Conservation (phyloP, 2,329 filamentous ascomycete species). For the Pseudocercospora vitis region DNA sequence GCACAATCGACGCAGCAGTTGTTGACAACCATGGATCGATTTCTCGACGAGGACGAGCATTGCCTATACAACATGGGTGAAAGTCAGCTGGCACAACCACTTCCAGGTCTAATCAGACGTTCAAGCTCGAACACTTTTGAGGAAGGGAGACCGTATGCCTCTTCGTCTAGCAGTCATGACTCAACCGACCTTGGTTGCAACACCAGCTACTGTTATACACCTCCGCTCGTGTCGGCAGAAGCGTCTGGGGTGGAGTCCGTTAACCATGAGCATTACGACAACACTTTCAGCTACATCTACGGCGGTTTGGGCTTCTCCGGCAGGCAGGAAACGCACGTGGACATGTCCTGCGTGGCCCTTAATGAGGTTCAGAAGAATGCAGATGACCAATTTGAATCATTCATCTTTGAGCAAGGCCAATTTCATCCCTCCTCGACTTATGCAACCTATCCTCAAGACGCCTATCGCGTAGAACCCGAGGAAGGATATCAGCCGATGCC, state of each 20-base stretch:
- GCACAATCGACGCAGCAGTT: background rate
- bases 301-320: background rate
- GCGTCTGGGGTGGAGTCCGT: background rate
- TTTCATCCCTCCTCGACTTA: background rate
- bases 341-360: constrained; percentile 25
- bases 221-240: background rate
- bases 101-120: background rate
- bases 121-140: background rate
- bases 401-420: constrained; percentile 15
- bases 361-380: constrained; percentile 29
- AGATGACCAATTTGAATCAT: constrained; percentile 22
- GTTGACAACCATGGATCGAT: background rate
- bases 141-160: constrained; percentile 2
- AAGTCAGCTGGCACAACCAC: background rate
- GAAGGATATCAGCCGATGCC: constrained; percentile 31
- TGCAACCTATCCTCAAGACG: constrained; percentile 10
- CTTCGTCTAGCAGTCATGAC: constrained; percentile 12
- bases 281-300: constrained; percentile 2
- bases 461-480: constrained; percentile 12
- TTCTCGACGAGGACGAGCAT: constrained; percentile 2
- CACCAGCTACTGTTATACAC: constrained; percentile 12
- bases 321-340: background rate
- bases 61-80: background rate
- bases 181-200: constrained; percentile 15
- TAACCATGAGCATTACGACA: background rate